Conservation (phyloP, 2,329 filamentous ascomycete species). For the Aspergillus aculeatus region DNA sequence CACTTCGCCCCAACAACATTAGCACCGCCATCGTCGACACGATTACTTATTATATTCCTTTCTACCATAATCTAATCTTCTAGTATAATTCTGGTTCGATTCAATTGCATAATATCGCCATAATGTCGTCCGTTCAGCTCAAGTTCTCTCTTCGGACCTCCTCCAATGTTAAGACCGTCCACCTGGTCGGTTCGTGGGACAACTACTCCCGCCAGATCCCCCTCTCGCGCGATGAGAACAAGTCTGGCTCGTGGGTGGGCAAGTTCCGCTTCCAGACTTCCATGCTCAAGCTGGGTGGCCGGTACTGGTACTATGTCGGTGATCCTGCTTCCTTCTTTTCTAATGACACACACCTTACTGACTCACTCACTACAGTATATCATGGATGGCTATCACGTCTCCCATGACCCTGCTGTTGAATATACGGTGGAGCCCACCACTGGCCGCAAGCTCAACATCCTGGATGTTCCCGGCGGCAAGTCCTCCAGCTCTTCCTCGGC, state of each 20-base stretch:
- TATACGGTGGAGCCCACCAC: constrained; percentile 94
- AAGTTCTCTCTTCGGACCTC: constrained; percentile 96
- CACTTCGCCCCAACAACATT: constrained; percentile 16
- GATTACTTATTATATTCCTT: constrained; percentile 17
- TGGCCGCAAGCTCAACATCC: constrained; percentile 93
- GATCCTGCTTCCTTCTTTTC: neutral
- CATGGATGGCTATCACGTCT: constrained; percentile 97
- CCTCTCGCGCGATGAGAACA: constrained; percentile 83
- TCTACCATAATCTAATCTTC: constrained; percentile 25
- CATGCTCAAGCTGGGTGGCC: constrained; percentile 80
- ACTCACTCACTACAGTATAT: constrained; percentile 63
- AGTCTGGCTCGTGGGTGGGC: constrained; percentile 90
- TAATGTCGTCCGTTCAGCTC: constrained; percentile 88
- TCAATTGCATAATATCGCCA: constrained; percentile 35
- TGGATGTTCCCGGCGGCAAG: constrained; percentile 73
- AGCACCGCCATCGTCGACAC: constrained; percentile 24
- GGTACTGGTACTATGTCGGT: constrained; percentile 96
- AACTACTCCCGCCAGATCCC: constrained; percentile 93
- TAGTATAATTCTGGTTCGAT: constrained; percentile 32
- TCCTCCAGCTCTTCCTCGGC: constrained; percentile 34
- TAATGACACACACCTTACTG: constrained; percentile 8
- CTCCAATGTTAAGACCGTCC: constrained; percentile 93
- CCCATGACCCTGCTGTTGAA: constrained; percentile 87
- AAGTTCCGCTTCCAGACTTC: constrained; percentile 92
- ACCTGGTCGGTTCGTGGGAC: constrained; percentile 97